phyloP scores from a whole-genome alignment of 2,329 filamentous ascomycete species.

The Colletotrichum caudatum region DNA sequence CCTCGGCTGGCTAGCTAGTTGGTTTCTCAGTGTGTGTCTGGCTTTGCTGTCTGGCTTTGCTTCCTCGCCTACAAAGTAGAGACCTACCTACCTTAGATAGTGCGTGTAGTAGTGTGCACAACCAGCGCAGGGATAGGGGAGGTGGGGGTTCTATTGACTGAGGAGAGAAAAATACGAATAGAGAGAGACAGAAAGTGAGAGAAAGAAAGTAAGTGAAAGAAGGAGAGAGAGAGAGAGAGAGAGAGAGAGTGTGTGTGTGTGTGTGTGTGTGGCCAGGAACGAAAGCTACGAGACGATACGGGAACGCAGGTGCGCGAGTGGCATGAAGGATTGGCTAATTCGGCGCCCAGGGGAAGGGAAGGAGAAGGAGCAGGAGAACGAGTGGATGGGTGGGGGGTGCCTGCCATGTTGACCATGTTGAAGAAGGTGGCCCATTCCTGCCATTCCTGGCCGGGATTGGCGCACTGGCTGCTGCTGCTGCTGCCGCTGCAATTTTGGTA shows the following conservation, averaged over 20 bases:
- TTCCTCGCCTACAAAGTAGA: neutral
- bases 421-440: constrained; percentile 9
- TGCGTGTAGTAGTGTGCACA: neutral
- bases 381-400: neutral
- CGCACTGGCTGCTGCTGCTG: neutral
- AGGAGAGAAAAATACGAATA: too few relatives aligned
- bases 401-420: constrained; percentile 11
- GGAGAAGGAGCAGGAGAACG: neutral
- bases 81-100: too few relatives aligned
- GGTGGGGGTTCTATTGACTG: neutral
- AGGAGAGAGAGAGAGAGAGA: neutral
- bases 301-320: neutral
- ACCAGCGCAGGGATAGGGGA: neutral
- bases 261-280: neutral
- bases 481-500: too few relatives aligned
- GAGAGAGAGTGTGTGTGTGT: too few relatives aligned
- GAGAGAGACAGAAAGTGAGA: neutral
- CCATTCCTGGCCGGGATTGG: neutral
- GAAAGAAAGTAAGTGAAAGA: constrained; percentile 1
- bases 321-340: constrained; percentile 11
- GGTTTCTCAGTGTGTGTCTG: neutral
- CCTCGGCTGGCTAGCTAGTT: neutral
- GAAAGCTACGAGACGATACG: constrained; percentile 5
- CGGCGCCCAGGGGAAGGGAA: constrained; percentile 3
- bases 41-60: neutral